Evolutionary conservation across 73 alveolate species (phyloP).

Genomic region (Chromera velia): DNA sequence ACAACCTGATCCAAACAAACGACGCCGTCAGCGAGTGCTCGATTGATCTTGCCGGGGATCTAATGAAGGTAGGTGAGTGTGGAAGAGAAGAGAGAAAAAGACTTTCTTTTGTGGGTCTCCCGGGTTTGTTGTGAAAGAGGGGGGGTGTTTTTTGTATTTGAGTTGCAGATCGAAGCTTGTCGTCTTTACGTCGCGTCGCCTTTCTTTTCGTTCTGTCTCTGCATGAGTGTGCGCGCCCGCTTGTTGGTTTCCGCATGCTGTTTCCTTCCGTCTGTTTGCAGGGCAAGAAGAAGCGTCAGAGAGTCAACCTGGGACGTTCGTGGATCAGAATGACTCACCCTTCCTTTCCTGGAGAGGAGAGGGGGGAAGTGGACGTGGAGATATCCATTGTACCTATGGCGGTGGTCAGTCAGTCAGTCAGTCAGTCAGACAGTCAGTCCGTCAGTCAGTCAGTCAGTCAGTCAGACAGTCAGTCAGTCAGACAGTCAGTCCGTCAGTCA

Average conservation of each 20-base stretch:
- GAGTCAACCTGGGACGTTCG: not conserved
- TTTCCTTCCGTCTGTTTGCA: not conserved
- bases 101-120: too few species aligned
- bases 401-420: not conserved
- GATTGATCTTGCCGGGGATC: not conserved
- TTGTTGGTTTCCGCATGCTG: too few species aligned
- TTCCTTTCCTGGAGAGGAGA: not conserved
- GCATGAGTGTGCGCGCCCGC: too few species aligned
- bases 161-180: too few species aligned
- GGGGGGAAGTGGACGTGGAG: not conserved
- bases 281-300: not conserved
- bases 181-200: too few species aligned
- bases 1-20: not conserved
- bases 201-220: too few species aligned
- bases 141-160: too few species aligned
- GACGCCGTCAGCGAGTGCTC: not conserved
- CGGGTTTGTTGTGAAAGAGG: not conserved
- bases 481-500: too few species aligned
- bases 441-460: too few species aligned
- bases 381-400: not conserved
- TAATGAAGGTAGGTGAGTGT: not conserved
- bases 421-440: not conserved
- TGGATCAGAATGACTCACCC: not conserved
- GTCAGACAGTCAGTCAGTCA: too few species aligned
- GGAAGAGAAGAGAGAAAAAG: too few species aligned